phyloP scores from a whole-genome alignment of 164 flowering plant genomes.

The Nymphaea colorata region DNA sequence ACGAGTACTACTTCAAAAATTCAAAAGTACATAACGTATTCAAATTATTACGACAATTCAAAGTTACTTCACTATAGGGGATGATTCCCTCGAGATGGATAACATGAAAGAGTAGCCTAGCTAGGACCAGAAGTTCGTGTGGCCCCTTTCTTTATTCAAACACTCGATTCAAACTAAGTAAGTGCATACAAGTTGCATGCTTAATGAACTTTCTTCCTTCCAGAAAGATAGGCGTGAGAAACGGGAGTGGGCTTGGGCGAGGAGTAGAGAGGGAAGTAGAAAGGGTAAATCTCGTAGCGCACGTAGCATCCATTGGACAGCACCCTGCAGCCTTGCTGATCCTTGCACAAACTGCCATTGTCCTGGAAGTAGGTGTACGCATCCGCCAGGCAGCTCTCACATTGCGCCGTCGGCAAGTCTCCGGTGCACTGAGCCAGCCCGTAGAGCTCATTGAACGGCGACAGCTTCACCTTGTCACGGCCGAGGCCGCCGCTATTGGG shows the following conservation, averaged over 20 bases:
- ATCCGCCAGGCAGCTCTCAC: constrained; percentile 6
- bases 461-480: neutral
- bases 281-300: constrained; percentile 12
- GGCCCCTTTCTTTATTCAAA: too few relatives aligned
- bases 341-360: neutral
- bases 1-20: too few relatives aligned
- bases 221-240: neutral
- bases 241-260: neutral
- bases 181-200: too few relatives aligned
- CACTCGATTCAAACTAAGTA: too few relatives aligned
- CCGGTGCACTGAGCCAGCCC: constrained; percentile 8
- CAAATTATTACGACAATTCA: too few relatives aligned
- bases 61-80: too few relatives aligned
- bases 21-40: too few relatives aligned
- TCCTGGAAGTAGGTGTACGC: neutral
- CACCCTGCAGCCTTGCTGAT: constrained; percentile 6
- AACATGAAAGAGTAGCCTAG: too few relatives aligned
- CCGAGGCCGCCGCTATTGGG: constrained; percentile 6
- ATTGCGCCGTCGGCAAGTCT: constrained; percentile 3
- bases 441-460: constrained; percentile 6
- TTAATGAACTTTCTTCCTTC: too few relatives aligned
- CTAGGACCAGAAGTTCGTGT: too few relatives aligned
- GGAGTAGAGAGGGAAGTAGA: constrained; percentile 9
- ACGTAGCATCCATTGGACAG: constrained; percentile 9
- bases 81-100: too few relatives aligned